These are phyloP conservation scores for Cyamopsis tetragonoloba DNA, from an alignment of 306 rosid species.

Conservation along the genomic window DNA sequence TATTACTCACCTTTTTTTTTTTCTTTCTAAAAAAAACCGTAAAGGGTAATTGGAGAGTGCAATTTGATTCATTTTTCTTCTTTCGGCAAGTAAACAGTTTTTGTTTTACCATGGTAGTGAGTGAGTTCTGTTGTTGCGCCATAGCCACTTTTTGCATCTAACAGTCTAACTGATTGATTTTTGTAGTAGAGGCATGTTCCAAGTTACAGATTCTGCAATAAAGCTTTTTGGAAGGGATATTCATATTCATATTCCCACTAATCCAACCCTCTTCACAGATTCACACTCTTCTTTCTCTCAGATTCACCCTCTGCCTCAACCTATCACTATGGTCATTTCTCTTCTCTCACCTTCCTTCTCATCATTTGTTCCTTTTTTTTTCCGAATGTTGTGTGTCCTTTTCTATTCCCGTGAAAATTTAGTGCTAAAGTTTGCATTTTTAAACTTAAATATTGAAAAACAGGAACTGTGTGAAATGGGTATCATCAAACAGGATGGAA, in stretches of 20 bases:
- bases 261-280: conserved; percentile 15
- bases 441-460: not conserved
- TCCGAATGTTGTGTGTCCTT: not conserved
- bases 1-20: no score
- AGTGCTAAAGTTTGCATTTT: conserved; percentile 5
- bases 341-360: not conserved
- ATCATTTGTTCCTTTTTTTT: not conserved
- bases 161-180: not conserved
- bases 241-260: conserved; percentile 33
- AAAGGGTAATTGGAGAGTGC: not conserved
- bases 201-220: conserved; percentile 44
- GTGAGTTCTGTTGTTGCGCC: not conserved
- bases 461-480: not conserved
- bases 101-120: conserved; percentile 17
- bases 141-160: not conserved
- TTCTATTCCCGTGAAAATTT: not conserved
- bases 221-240: conserved; percentile 55
- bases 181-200: conserved; percentile 35
- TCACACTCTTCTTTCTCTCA: conserved; percentile 9
- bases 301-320: conserved; percentile 28
- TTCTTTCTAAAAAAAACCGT: no score
- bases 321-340: conserved; percentile 31
- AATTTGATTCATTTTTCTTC: not conserved
- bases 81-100: conserved; percentile 17
- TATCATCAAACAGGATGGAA: not conserved